phyloP scores from a whole-genome alignment of 2,329 filamentous ascomycete genomes.

The Alternaria gaisen region DNA sequence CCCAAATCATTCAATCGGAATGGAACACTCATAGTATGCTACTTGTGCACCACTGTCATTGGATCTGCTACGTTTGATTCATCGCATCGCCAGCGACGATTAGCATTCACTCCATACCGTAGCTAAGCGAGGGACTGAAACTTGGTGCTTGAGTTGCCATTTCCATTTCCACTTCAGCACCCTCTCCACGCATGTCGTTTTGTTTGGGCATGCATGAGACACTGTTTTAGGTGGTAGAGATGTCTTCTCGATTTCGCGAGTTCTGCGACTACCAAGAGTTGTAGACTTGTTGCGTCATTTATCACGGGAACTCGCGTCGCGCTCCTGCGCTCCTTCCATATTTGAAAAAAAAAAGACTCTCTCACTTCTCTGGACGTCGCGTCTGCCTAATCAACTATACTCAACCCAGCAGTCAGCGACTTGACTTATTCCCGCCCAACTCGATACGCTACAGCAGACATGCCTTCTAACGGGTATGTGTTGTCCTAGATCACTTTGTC shows the following conservation, averaged over 20 bases:
- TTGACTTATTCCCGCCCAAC: not conserved
- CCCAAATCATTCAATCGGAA: not conserved
- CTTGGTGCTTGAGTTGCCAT: not conserved
- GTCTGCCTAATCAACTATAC: not conserved
- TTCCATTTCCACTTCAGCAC: not conserved
- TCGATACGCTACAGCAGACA: not conserved
- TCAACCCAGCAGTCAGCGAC: not conserved
- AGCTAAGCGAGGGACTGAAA: too few species aligned
- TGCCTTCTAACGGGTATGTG: not conserved
- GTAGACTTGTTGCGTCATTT: not conserved
- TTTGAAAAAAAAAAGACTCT: not conserved
- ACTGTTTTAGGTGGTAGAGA: not conserved
- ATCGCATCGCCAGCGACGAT: not conserved
- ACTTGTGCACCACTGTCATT: not conserved
- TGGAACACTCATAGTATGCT: not conserved
- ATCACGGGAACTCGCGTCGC: not conserved
- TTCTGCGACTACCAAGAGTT: not conserved
- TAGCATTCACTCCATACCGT: too few species aligned
- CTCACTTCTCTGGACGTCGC: too few species aligned
- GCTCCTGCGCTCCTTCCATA: not conserved
- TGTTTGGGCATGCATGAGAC: not conserved
- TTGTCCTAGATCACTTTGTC: not conserved
- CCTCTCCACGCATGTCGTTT: not conserved
- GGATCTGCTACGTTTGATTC: not conserved
- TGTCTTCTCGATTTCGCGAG: not conserved